phyloP scores from a whole-genome alignment of 371 early-diverging fungal genomes.

The Nematocida sp. region DNA sequence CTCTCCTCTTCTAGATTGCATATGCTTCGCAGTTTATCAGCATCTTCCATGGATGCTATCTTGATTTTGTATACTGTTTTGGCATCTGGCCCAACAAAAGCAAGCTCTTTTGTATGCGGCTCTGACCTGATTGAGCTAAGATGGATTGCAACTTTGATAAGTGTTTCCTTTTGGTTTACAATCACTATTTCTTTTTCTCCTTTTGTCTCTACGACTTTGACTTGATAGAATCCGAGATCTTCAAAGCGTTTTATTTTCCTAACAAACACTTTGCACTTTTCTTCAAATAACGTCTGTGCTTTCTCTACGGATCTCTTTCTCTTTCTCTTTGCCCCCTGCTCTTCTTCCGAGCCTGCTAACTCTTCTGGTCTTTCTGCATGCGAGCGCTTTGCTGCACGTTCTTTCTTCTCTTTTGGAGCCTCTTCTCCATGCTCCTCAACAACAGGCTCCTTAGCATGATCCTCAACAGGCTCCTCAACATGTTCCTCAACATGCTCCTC shows the following conservation, averaged over 20 bases:
- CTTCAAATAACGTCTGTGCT: constrained; percentile 29
- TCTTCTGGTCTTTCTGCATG: not conserved
- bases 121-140: not conserved
- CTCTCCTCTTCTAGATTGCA: too few relatives aligned
- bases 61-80: constrained; percentile 29
- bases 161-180: constrained; percentile 2
- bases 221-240: constrained; percentile 12
- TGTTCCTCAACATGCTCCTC: too few relatives aligned
- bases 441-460: too few relatives aligned
- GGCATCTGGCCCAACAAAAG: constrained; percentile 4
- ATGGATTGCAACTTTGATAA: too few relatives aligned
- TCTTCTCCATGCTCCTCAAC: too few relatives aligned
- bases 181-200: constrained; percentile 6
- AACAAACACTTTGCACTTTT: constrained; percentile 21
- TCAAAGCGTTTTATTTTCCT: constrained; percentile 19
- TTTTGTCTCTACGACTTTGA: constrained; percentile 1
- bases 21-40: not conserved
- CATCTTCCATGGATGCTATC: constrained; percentile 5
- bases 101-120: constrained; percentile 10
- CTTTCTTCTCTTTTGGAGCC: not conserved
- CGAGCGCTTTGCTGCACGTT: not conserved
- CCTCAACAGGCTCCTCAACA: too few relatives aligned
- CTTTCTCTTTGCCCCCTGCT: not conserved
- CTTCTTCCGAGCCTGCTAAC: not conserved
- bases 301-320: not conserved